These are phyloP conservation scores for Daldinia loculata DNA, from an alignment of 495 filamentous ascomycete species.

Conservation along the genomic window DNA sequence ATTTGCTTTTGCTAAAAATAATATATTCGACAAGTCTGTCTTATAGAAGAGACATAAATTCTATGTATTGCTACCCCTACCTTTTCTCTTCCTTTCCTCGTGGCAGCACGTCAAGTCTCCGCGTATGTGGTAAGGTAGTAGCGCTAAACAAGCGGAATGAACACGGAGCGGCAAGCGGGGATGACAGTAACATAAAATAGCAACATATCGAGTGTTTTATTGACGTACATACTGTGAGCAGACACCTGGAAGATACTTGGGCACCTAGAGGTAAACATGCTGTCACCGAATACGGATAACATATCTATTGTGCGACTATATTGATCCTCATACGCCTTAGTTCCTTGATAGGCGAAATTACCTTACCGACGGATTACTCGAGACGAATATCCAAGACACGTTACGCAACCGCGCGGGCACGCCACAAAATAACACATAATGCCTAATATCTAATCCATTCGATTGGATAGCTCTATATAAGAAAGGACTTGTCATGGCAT, in stretches of 20 bases:
- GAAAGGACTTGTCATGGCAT: conserved; percentile 19
- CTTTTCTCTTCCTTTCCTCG: conserved; percentile 3
- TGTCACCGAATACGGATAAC: not conserved
- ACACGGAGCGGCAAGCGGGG: conserved; percentile 14
- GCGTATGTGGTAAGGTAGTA: conserved; percentile 20
- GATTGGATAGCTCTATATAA: conserved; percentile 12
- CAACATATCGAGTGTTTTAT: not conserved
- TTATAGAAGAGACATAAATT: conserved; percentile 10
- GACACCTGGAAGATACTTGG: not conserved
- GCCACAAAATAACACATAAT: conserved; percentile 13
- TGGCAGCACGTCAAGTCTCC: conserved; percentile 10
- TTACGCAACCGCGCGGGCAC: conserved; percentile 13
- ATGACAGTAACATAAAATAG: not conserved
- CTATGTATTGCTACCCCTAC: conserved; percentile 26
- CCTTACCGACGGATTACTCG: not conserved
- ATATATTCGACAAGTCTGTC: conserved; percentile 4
- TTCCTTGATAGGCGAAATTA: conserved; percentile 13
- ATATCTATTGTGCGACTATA: too few relatives aligned
- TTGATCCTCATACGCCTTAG: conserved; percentile 6
- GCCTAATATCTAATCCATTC: conserved; percentile 5
- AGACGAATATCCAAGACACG: not conserved
- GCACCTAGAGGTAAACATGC: not conserved
- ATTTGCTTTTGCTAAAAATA: not conserved
- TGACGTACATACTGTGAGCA: too few relatives aligned
- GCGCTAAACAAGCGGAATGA: conserved; percentile 35